Evolutionary conservation across 768 basidiomycete species (phyloP).

Genomic region (Kockovaella imperatae): DNA sequence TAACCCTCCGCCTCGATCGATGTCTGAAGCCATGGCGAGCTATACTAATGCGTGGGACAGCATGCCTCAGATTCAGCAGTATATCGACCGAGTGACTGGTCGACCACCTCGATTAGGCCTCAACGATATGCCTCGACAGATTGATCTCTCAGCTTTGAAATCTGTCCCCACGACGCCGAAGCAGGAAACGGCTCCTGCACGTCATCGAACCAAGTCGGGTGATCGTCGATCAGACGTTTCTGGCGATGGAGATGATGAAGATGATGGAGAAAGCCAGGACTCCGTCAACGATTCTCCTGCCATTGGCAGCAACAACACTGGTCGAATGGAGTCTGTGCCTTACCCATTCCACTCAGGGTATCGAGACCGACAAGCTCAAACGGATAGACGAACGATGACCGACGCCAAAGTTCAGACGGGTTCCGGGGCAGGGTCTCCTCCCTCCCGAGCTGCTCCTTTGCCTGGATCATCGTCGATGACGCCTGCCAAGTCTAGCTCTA

Average conservation of each 20-base stretch:
- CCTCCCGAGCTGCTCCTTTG: too few relatives aligned
- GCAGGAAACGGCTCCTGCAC: not conserved
- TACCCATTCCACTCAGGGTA: slow-evolving; percentile 11
- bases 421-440: slow-evolving; percentile 10
- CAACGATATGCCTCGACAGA: not conserved
- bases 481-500: slow-evolving; percentile 2
- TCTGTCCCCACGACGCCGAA: slow-evolving; percentile 20
- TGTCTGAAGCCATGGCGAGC: slow-evolving; percentile 47
- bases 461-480: too few relatives aligned
- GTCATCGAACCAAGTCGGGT: not conserved
- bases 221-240: slow-evolving; percentile 28
- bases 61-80: slow-evolving; percentile 69
- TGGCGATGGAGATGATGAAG: slow-evolving; percentile 43
- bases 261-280: slow-evolving; percentile 33
- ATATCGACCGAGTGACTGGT: slow-evolving; percentile 50
- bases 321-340: too few relatives aligned
- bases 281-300: too few relatives aligned
- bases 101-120: too few relatives aligned
- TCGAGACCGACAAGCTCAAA: slow-evolving; percentile 27
- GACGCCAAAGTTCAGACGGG: slow-evolving; percentile 22
- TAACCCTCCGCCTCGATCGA: slow-evolving; percentile 50
- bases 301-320: too few relatives aligned
- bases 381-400: slow-evolving; percentile 11
- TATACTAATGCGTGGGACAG: slow-evolving; percentile 81
- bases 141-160: slow-evolving; percentile 1